Conservation (phyloP, 2,329 filamentous ascomycete species). For the Bipolaris sorokiniana region DNA sequence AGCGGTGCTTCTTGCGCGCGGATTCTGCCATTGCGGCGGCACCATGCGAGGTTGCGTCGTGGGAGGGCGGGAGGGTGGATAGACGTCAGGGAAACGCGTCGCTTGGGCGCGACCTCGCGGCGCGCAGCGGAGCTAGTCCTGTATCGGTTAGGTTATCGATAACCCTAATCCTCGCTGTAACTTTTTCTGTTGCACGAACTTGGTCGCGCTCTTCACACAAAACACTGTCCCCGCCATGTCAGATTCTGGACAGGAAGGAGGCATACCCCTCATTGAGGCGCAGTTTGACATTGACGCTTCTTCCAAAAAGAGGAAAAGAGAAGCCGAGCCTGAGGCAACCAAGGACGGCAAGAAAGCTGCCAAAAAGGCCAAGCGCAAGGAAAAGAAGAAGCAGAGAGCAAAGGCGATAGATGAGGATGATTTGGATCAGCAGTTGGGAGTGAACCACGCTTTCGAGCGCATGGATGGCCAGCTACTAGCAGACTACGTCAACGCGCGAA, state of each 20-base stretch:
- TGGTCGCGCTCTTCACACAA: constrained; percentile 24
- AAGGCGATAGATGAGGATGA: constrained; percentile 69
- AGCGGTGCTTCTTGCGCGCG: constrained; percentile 45
- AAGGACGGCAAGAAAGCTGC: constrained; percentile 44
- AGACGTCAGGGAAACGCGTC: constrained; percentile 30
- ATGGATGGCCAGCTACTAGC: constrained; percentile 86
- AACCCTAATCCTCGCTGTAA: constrained; percentile 29
- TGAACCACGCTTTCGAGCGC: constrained; percentile 79
- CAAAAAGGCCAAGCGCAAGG: constrained; percentile 53
- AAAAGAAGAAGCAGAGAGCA: constrained; percentile 64
- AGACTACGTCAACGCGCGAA: constrained; percentile 82
- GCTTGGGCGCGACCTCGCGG: constrained; percentile 23
- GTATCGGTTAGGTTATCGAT: constrained; percentile 38
- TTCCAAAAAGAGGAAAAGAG: constrained; percentile 54
- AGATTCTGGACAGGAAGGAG: constrained; percentile 52
- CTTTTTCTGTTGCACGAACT: constrained; percentile 29
- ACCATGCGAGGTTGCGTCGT: constrained; percentile 13
- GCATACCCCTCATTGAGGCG: constrained; percentile 54
- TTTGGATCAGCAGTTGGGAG: constrained; percentile 56
- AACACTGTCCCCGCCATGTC: constrained; percentile 49
- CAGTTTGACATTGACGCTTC: constrained; percentile 43
- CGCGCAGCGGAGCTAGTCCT: constrained; percentile 8
- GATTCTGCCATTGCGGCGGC: constrained; percentile 44
- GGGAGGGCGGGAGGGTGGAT: constrained; percentile 25
- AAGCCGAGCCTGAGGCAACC: constrained; percentile 37